These are phyloP conservation scores for Vickermania ingenoplastis DNA, from an alignment of 208 protist genomes.

Conservation along the genomic window DNA sequence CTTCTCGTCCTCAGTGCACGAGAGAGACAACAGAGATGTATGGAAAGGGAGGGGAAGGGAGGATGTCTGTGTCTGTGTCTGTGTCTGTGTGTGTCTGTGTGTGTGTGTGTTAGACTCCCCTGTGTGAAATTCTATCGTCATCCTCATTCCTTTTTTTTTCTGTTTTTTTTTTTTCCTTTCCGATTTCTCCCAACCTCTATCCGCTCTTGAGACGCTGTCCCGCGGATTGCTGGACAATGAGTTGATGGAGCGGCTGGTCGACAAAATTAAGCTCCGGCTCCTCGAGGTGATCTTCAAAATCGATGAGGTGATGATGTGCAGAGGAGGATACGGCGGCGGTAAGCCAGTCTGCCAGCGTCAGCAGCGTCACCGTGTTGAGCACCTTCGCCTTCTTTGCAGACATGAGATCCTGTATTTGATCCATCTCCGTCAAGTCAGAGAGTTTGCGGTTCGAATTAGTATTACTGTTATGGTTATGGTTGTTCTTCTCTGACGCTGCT, in stretches of 20 bases:
- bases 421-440: constrained; percentile 6
- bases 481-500: no score
- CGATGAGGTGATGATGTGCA: constrained; percentile 60
- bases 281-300: constrained; percentile 86
- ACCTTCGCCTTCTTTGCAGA: neutral
- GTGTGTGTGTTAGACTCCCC: no score
- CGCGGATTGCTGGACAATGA: constrained; percentile 27
- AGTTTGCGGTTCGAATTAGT: constrained; percentile 26
- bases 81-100: no score
- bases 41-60: no score
- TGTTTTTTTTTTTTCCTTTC: constrained; percentile 7
- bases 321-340: constrained; percentile 64
- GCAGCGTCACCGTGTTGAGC: constrained; percentile 18
- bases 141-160: no score
- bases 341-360: constrained; percentile 42
- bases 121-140: no score
- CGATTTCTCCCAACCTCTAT: neutral
- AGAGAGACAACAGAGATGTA: no score
- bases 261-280: constrained; percentile 66
- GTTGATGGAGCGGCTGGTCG: constrained; percentile 43
- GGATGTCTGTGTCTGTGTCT: no score
- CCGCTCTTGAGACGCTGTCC: neutral
- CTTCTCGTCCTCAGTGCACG: no score
- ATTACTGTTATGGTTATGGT: no score
- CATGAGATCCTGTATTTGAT: neutral